These are phyloP conservation scores for Arthrobotrys entomopaga DNA, from an alignment of 2,329 filamentous ascomycete species.

Conservation along the genomic window DNA sequence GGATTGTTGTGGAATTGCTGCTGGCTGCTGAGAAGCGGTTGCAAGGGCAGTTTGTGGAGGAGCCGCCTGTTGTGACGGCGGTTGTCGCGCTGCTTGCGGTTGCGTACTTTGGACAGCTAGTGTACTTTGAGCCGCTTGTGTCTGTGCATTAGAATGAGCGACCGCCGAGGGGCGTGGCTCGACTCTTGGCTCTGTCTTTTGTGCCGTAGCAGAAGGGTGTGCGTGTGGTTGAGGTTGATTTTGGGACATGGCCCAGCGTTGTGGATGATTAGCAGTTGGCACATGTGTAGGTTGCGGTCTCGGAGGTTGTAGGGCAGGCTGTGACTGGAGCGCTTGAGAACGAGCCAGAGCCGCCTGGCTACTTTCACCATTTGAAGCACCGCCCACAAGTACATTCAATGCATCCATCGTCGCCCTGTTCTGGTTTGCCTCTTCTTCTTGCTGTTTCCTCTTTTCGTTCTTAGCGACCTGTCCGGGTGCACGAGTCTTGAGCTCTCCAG, in stretches of 20 bases:
- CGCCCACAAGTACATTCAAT: slow-evolving; percentile 49
- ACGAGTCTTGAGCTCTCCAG: slow-evolving; percentile 86
- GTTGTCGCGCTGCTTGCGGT: slow-evolving; percentile 9
- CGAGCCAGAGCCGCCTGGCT: slow-evolving; percentile 23
- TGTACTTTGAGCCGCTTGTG: slow-evolving; percentile 9
- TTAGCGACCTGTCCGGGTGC: slow-evolving; percentile 78
- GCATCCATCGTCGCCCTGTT: slow-evolving; percentile 51
- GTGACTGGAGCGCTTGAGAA: slow-evolving; percentile 29
- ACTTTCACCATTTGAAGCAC: slow-evolving; percentile 12
- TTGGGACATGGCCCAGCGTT: slow-evolving; percentile 53
- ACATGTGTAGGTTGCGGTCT: slow-evolving; percentile 39
- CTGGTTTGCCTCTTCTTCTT: slow-evolving; percentile 53
- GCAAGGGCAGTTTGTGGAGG: not conserved
- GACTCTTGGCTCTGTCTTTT: slow-evolving; percentile 15
- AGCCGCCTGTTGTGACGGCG: not conserved
- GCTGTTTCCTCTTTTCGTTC: slow-evolving; percentile 63
- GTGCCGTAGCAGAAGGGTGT: slow-evolving; percentile 17
- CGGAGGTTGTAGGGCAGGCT: slow-evolving; percentile 37
- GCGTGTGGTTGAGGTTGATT: slow-evolving; percentile 20
- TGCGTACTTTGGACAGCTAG: slow-evolving; percentile 10
- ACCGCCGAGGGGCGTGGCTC: not conserved
- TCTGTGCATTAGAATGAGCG: not conserved
- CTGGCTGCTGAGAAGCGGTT: not conserved
- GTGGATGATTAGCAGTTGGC: slow-evolving; percentile 37
- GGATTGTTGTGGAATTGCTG: not conserved